Evolutionary conservation across 345 rosid genomes (phyloP).

Genomic region (Populus ilicifolia): DNA sequence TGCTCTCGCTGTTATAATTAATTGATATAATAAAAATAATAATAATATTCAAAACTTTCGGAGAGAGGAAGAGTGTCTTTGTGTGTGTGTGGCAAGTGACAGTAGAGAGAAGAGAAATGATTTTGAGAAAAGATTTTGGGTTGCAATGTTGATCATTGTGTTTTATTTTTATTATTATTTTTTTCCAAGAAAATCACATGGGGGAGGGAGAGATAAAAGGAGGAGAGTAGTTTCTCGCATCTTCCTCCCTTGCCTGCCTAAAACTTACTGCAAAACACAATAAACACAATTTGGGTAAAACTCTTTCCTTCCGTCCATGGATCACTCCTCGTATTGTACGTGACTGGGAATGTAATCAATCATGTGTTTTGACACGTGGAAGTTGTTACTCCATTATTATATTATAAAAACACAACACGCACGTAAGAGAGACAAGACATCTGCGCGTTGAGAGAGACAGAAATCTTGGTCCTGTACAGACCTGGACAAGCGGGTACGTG

Average conservation of each 20-base stretch:
- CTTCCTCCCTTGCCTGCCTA: neutral
- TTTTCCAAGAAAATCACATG: neutral
- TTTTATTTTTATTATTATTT: no score
- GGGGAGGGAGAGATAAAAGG: neutral
- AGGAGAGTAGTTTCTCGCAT: neutral
- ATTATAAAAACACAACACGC: neutral
- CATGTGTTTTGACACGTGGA: conserved; percentile 8
- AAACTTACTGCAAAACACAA: no score
- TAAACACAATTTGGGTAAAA: no score
- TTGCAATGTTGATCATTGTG: neutral
- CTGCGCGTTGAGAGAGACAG: neutral
- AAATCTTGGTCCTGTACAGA: neutral
- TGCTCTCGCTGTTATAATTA: no score
- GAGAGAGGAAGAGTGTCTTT: neutral
- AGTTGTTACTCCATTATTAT: neutral
- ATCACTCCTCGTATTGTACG: neutral
- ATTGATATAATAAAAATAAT: no score
- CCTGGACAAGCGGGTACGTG: neutral
- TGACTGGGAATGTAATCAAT: neutral
- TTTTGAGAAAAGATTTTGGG: neutral
- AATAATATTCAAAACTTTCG: no score
- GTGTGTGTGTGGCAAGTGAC: neutral
- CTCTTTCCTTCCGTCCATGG: neutral
- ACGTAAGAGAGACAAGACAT: neutral
- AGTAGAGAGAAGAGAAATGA: neutral